Evolutionary conservation across 106 monocot genomes (phyloP).

Genomic region (Apostasia shenzhenica): DNA sequence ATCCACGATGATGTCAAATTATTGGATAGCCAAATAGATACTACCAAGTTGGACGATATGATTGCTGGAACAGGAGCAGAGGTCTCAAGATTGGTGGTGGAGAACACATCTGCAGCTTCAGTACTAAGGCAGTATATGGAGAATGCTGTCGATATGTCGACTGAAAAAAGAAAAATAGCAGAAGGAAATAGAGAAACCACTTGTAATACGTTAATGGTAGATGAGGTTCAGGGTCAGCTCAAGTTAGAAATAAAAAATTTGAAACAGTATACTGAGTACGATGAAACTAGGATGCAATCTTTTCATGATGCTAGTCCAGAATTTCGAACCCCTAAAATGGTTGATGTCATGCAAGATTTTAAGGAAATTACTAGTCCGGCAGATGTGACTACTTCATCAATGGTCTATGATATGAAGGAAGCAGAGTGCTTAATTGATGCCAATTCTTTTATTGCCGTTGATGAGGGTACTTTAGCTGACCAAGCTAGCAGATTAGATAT

Average conservation of each 20-base stretch:
- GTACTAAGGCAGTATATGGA: constrained; percentile 1
- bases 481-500: neutral
- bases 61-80: neutral
- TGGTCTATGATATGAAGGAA: constrained; percentile 5
- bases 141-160: constrained; percentile 1
- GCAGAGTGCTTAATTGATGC: neutral
- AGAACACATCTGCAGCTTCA: constrained; percentile 1
- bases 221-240: neutral
- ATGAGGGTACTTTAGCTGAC: constrained; percentile 3
- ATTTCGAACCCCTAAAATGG: constrained; percentile 5
- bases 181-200: neutral
- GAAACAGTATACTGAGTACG: constrained; percentile 1
- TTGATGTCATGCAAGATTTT: constrained; percentile 3
- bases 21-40: neutral
- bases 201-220: neutral
- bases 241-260: constrained; percentile 9
- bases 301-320: constrained; percentile 9
- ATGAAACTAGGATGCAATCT: neutral
- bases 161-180: neutral
- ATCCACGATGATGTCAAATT: constrained; percentile 3
- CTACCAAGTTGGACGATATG: constrained; percentile 2
- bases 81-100: neutral
- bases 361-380: constrained; percentile 2
- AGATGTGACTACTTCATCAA: constrained; percentile 10
- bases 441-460: neutral